Conservation (phyloP, 2,329 filamentous ascomycete genomes). For the Pseudocercospora macadamiae region DNA sequence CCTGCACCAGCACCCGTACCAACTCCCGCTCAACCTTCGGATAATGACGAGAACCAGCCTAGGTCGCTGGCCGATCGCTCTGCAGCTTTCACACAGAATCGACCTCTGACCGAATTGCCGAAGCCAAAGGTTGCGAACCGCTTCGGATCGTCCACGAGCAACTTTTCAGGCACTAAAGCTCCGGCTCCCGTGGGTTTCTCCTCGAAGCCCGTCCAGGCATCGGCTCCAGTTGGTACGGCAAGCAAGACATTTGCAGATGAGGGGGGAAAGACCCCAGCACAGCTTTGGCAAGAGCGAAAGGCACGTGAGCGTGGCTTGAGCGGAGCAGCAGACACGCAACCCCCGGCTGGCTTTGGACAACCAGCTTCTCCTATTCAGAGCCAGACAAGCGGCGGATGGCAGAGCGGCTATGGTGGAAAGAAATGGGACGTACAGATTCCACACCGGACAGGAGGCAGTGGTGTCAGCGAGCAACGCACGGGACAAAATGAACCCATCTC, state of each 20-base stretch:
- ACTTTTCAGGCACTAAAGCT: conserved; percentile 86
- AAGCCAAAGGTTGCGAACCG: conserved; percentile 95
- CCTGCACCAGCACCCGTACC: conserved; percentile 34
- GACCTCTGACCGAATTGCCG: conserved; percentile 81
- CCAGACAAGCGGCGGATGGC: conserved; percentile 84
- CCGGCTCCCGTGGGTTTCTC: conserved; percentile 73
- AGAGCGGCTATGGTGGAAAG: conserved; percentile 89
- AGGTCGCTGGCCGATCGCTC: conserved; percentile 75
- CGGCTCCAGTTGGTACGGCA: conserved; percentile 73
- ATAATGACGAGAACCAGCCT: conserved; percentile 54
- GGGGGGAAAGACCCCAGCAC: conserved; percentile 93
- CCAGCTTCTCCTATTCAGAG: conserved; percentile 58
- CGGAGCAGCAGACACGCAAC: conserved; percentile 55
- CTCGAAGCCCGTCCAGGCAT: conserved; percentile 55
- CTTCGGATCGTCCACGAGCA: conserved; percentile 69
- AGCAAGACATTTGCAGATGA: conserved; percentile 93
- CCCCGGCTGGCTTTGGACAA: conserved; percentile 39
- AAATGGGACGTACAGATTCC: conserved; percentile 85
- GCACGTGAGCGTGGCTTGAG: conserved; percentile 69
- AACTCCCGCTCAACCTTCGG: conserved; percentile 51
- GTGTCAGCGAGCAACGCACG: conserved; percentile 64
- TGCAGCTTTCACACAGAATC: conserved; percentile 71
- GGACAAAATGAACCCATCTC: conserved; percentile 56
- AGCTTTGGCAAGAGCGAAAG: conserved; percentile 98
- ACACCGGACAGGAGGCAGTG: conserved; percentile 67